Conservation (phyloP, 305 asterid genomes). For the Fraxinus latifolia region DNA sequence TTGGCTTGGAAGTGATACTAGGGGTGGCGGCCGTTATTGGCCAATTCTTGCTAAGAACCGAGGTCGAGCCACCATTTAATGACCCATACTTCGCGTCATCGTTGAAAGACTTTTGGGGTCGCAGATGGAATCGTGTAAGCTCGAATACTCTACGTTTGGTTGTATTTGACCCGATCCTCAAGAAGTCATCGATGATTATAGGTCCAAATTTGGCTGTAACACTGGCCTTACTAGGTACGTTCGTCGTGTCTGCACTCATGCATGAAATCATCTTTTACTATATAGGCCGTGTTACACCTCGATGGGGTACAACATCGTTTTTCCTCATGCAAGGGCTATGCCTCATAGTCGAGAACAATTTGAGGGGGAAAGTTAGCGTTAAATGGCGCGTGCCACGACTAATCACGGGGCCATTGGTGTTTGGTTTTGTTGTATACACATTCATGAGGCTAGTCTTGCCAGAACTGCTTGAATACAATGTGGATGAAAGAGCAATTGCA, state of each 20-base stretch:
- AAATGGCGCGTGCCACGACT: constrained; percentile 28
- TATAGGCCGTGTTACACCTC: constrained; percentile 25
- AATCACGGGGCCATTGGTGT: constrained; percentile 36
- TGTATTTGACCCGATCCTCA: constrained; percentile 25
- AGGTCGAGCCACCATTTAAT: constrained; percentile 38
- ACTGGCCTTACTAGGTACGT: constrained; percentile 27
- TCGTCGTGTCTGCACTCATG: constrained; percentile 36
- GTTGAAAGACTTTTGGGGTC: constrained; percentile 48
- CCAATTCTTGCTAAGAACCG: constrained; percentile 12
- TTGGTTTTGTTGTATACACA: constrained; percentile 23
- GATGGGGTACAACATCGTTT: constrained; percentile 28
- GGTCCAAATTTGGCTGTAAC: constrained; percentile 30
- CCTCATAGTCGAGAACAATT: constrained; percentile 21
- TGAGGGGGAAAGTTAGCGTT: constrained; percentile 18
- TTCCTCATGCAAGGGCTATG: constrained; percentile 37
- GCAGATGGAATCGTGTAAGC: constrained; percentile 47
- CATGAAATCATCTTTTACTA: constrained; percentile 36
- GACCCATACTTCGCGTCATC: constrained; percentile 40
- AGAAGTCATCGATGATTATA: not conserved
- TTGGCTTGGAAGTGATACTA: constrained; percentile 32
- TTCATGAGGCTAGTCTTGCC: constrained; percentile 34
- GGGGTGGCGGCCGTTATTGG: constrained; percentile 22
- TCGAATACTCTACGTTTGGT: constrained; percentile 27
- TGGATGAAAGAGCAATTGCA: constrained; percentile 26
- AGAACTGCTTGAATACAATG: constrained; percentile 22